phyloP scores from a whole-genome alignment of 352 stramenopile species.

The Phytophthora europaea region DNA sequence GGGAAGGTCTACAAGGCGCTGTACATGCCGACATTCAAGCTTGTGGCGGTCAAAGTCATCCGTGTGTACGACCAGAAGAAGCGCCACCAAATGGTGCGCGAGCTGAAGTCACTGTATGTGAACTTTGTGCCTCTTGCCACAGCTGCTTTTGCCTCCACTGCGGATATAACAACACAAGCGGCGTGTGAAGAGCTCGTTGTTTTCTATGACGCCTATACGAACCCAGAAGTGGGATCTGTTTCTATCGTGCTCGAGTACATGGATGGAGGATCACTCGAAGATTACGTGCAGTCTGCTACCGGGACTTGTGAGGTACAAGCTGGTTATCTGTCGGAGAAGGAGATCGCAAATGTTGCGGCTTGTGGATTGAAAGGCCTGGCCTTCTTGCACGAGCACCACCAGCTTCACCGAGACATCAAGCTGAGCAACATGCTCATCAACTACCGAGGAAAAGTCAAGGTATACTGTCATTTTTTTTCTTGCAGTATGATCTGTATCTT shows the following conservation, averaged over 20 bases:
- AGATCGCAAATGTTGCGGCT: slow-evolving; percentile 84
- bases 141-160: slow-evolving; percentile 21
- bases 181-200: slow-evolving; percentile 87
- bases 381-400: slow-evolving; percentile 91
- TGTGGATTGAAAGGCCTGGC: slow-evolving; percentile 85
- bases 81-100: slow-evolving; percentile 88
- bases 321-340: slow-evolving; percentile 63
- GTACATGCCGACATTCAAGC: slow-evolving; percentile 89
- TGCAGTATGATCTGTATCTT: neutral
- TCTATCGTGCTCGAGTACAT: slow-evolving; percentile 97
- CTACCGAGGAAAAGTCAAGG: slow-evolving; percentile 78
- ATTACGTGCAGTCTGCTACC: slow-evolving; percentile 60
- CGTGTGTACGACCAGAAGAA: slow-evolving; percentile 91
- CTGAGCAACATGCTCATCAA: slow-evolving; percentile 96
- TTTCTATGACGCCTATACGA: slow-evolving; percentile 95
- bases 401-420: slow-evolving; percentile 96
- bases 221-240: slow-evolving; percentile 85
- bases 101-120: slow-evolving; percentile 87
- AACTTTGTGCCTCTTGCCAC: slow-evolving; percentile 83
- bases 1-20: slow-evolving; percentile 92
- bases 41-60: slow-evolving; percentile 93
- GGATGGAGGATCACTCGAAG: slow-evolving; percentile 92
- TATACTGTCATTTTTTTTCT: slow-evolving; percentile 11
- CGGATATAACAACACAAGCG: slow-evolving; percentile 29
- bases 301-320: slow-evolving; percentile 18